Conservation (phyloP, 2,329 filamentous ascomycete genomes). For the Nothophaeocryptopus gaeumannii region DNA sequence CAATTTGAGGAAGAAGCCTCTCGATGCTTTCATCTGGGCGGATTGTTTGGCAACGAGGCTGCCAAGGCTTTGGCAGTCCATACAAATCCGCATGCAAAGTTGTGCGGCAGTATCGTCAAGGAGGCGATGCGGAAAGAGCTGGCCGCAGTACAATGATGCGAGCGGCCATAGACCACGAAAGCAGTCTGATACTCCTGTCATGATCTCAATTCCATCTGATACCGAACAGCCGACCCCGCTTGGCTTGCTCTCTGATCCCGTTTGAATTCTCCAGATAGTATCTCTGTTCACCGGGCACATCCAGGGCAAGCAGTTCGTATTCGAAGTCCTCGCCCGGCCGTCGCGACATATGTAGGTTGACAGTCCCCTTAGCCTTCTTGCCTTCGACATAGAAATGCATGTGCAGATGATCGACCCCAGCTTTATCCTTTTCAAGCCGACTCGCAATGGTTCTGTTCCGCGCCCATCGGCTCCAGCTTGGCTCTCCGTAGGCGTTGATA, state of each 20-base stretch:
- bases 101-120: conserved; percentile 61
- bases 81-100: conserved; percentile 62
- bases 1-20: conserved; percentile 55
- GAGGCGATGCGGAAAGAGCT: conserved; percentile 58
- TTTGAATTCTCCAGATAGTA: conserved; percentile 65
- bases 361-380: conserved; percentile 68
- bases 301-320: conserved; percentile 77
- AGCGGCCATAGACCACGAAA: no score
- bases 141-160: conserved; percentile 26
- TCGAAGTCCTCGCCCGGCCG: conserved; percentile 62
- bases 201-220: conserved; percentile 53
- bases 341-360: conserved; percentile 75
- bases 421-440: conserved; percentile 61
- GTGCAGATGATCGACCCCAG: conserved; percentile 74
- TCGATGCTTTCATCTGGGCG: conserved; percentile 53
- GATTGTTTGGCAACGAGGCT: conserved; percentile 55
- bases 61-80: conserved; percentile 57
- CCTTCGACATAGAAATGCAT: conserved; percentile 89
- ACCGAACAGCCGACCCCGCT: conserved; percentile 55
- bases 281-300: conserved; percentile 65
- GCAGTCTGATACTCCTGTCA: not conserved
- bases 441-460: conserved; percentile 56
- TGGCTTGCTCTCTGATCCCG: conserved; percentile 40
- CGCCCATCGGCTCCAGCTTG: conserved; percentile 78
- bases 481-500: conserved; percentile 78